phyloP scores from a whole-genome alignment of 2,329 filamentous ascomycete species.

The Sordariomycetes sp. region DNA sequence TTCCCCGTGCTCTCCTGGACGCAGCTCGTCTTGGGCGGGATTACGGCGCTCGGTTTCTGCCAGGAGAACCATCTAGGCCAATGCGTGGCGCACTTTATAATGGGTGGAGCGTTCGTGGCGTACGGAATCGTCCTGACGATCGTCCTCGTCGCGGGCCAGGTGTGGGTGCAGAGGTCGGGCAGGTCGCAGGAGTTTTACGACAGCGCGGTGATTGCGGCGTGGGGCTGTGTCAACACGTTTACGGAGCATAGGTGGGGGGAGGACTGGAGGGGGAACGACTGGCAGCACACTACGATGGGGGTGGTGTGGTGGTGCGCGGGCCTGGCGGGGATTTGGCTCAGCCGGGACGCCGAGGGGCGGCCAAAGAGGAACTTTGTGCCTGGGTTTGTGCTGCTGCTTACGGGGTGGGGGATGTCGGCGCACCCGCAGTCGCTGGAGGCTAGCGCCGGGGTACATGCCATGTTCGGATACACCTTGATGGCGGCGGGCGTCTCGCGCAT shows the following conservation, averaged over 20 bases:
- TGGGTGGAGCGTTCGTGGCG: slow-evolving; percentile 92
- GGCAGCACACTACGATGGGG: slow-evolving; percentile 99
- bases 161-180: slow-evolving; percentile 72
- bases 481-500: slow-evolving; percentile 73
- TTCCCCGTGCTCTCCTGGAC: slow-evolving; percentile 83
- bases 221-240: slow-evolving; percentile 97
- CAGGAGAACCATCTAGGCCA: slow-evolving; percentile 84
- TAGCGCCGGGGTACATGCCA: slow-evolving; percentile 76
- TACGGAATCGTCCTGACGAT: slow-evolving; percentile 86
- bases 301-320: slow-evolving; percentile 97
- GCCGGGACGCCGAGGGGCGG: slow-evolving; percentile 67
- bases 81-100: slow-evolving; percentile 94
- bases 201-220: slow-evolving; percentile 77
- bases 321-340: slow-evolving; percentile 85
- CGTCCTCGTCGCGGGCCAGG: slow-evolving; percentile 76
- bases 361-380: slow-evolving; percentile 92
- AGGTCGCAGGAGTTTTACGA: slow-evolving; percentile 97
- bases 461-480: slow-evolving; percentile 96
- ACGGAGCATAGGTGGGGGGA: slow-evolving; percentile 93
- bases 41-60: slow-evolving; percentile 86
- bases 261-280: slow-evolving; percentile 83
- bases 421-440: slow-evolving; percentile 78
- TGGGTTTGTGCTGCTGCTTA: slow-evolving; percentile 80
- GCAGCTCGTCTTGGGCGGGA: slow-evolving; percentile 94
- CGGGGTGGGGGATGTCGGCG: slow-evolving; percentile 89